Evolutionary conservation across 2,329 filamentous ascomycete genomes (phyloP).

Genomic region (Monosporascus ibericus): DNA sequence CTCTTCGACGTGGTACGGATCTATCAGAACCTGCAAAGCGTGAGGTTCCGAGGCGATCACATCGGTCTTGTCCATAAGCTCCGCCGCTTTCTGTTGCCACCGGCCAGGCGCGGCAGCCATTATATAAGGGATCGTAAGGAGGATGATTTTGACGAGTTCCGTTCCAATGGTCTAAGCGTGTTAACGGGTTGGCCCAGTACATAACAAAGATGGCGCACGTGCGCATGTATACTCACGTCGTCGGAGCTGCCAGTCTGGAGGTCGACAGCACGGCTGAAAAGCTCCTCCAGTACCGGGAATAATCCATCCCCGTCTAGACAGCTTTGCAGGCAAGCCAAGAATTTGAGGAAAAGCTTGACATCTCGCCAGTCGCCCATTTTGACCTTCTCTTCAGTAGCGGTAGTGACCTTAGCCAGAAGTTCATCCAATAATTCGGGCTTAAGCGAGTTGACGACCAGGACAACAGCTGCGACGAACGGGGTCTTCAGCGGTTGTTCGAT

Average conservation of each 20-base stretch:
- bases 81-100: constrained; percentile 66
- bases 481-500: constrained; percentile 95
- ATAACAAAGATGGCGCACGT: background rate
- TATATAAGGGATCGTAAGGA: constrained; percentile 87
- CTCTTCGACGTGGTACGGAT: constrained; percentile 68
- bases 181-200: background rate
- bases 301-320: constrained; percentile 78
- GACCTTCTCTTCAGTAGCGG: constrained; percentile 60
- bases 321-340: constrained; percentile 79
- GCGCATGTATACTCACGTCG: constrained; percentile 57
- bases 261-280: constrained; percentile 89
- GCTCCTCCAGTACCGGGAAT: constrained; percentile 76
- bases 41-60: constrained; percentile 89
- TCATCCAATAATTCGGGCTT: constrained; percentile 70
- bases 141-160: constrained; percentile 93
- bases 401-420: constrained; percentile 58
- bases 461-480: constrained; percentile 83
- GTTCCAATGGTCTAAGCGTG: constrained; percentile 56
- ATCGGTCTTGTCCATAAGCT: constrained; percentile 87
- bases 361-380: constrained; percentile 76
- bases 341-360: constrained; percentile 84
- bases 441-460: constrained; percentile 71
- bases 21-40: constrained; percentile 75
- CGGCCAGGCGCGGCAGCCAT: constrained; percentile 67
- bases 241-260: constrained; percentile 89